Percentiles rank a stretch among this genome's conserved stretches.
These are phyloP conservation scores for Chaetomium fimeti DNA, from an alignment of 495 filamentous ascomycete species.

Conservation along the genomic window DNA sequence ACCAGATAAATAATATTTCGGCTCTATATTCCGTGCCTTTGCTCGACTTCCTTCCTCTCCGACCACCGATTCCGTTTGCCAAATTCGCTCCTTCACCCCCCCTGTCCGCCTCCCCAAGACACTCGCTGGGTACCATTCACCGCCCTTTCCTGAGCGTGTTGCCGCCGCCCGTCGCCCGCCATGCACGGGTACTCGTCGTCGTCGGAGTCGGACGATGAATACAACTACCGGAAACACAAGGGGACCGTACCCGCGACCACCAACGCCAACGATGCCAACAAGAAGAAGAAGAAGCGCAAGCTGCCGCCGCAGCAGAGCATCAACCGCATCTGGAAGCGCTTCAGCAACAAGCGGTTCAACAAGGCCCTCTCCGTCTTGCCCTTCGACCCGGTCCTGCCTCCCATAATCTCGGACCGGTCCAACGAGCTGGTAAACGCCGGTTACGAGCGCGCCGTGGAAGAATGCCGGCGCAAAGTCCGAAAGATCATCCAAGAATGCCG, in stretches of 20 bases:
- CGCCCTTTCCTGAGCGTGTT: slow-evolving; percentile 4
- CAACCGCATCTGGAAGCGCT: slow-evolving; percentile 78
- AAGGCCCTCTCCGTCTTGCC: slow-evolving; percentile 50
- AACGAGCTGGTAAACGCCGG: slow-evolving; percentile 54
- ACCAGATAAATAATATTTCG: slow-evolving; percentile 3
- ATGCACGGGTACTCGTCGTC: slow-evolving; percentile 43
- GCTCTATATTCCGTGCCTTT: neutral
- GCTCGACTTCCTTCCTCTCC: neutral
- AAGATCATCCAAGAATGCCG: slow-evolving; percentile 84
- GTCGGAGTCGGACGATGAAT: slow-evolving; percentile 39
- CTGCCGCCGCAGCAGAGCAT: slow-evolving; percentile 72
- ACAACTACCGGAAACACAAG: slow-evolving; percentile 37
- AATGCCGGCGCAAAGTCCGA: slow-evolving; percentile 75
- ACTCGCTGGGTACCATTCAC: neutral
- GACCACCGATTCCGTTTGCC: neutral
- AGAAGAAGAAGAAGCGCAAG: slow-evolving; percentile 56
- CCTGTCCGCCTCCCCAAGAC: neutral
- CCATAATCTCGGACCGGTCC: slow-evolving; percentile 45
- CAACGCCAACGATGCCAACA: slow-evolving; percentile 34
- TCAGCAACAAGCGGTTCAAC: slow-evolving; percentile 60
- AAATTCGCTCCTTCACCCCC: slow-evolving; percentile 1
- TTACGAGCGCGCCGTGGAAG: slow-evolving; percentile 71
- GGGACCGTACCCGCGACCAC: slow-evolving; percentile 24
- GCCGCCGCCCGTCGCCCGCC: slow-evolving; percentile 27
- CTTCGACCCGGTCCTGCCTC: slow-evolving; percentile 49